Conservation (phyloP, 305 asterid genomes). For the Plantago rigida region DNA sequence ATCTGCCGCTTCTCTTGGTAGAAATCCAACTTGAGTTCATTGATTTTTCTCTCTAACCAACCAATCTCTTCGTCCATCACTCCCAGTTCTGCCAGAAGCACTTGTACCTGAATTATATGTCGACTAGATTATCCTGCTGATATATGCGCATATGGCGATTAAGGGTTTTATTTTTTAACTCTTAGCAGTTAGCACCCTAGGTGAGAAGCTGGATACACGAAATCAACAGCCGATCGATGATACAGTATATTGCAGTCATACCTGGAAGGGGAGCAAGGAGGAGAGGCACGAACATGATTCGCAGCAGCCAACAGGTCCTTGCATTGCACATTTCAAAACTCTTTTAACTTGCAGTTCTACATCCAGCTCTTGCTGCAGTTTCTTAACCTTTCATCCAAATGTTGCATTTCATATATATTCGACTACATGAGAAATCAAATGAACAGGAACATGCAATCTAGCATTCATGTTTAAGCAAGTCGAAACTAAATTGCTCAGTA, state of each 20-base stretch:
- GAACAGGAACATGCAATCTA: too few relatives aligned
- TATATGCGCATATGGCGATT: too few relatives aligned
- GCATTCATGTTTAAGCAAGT: too few relatives aligned
- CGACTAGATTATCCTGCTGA: too few relatives aligned
- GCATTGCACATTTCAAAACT: slow-evolving; percentile 61
- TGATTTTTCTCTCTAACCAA: slow-evolving; percentile 55
- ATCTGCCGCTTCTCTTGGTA: slow-evolving; percentile 45
- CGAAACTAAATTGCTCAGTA: too few relatives aligned
- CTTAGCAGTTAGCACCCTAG: too few relatives aligned
- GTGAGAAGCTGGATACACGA: background rate
- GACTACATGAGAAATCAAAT: too few relatives aligned
- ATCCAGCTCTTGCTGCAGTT: slow-evolving; percentile 49
- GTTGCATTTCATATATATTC: background rate
- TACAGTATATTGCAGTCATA: slow-evolving; percentile 10
- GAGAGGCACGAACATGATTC: slow-evolving; percentile 44
- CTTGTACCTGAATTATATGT: slow-evolving; percentile 45
- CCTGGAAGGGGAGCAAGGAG: slow-evolving; percentile 58
- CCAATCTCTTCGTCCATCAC: slow-evolving; percentile 61
- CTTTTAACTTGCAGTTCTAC: slow-evolving; percentile 58
- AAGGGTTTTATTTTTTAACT: too few relatives aligned
- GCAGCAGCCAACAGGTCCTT: slow-evolving; percentile 56
- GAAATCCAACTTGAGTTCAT: slow-evolving; percentile 41
- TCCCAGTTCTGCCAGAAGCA: slow-evolving; percentile 59
- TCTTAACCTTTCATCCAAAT: slow-evolving; percentile 40
- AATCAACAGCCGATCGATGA: background rate